phyloP scores from a whole-genome alignment of 352 stramenopile genomes.

The Globisporangium nunn region DNA sequence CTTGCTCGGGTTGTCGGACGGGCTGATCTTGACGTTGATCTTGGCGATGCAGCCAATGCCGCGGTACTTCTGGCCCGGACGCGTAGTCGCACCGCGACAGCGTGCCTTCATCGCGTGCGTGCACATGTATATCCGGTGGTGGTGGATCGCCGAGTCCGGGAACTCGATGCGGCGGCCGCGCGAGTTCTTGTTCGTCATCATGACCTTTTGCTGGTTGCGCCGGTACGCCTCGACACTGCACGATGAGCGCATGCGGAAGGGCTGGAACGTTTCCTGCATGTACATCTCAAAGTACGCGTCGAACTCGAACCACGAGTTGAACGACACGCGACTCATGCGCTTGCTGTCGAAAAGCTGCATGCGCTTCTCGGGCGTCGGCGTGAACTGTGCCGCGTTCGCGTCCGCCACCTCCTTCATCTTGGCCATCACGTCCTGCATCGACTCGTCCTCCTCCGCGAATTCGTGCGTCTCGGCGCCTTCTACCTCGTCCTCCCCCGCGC shows the following conservation, averaged over 20 bases:
- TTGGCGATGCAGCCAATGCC: constrained; percentile 82
- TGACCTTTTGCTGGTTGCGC: constrained; percentile 83
- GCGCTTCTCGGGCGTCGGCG: constrained; percentile 22
- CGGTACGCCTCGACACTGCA: constrained; percentile 79
- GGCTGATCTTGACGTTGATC: constrained; percentile 85
- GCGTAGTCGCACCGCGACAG: constrained; percentile 67
- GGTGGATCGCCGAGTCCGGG: constrained; percentile 71
- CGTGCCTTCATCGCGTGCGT: constrained; percentile 83
- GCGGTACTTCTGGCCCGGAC: constrained; percentile 73
- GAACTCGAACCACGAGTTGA: constrained; percentile 86
- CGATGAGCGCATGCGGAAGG: constrained; percentile 80
- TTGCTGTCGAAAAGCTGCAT: constrained; percentile 73
- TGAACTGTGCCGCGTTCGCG: constrained; percentile 29
- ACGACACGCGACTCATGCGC: constrained; percentile 77
- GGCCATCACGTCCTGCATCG: constrained; percentile 55
- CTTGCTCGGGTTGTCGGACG: constrained; percentile 72
- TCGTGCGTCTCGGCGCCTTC: constrained; percentile 26
- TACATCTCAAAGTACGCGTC: constrained; percentile 85
- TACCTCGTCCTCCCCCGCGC: constrained; percentile 28
- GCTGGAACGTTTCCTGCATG: constrained; percentile 86
- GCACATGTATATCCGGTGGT: constrained; percentile 88
- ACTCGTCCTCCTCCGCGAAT: constrained; percentile 44
- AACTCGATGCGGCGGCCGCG: constrained; percentile 74
- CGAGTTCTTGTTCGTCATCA: constrained; percentile 86
- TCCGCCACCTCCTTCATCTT: constrained; percentile 50